These are phyloP conservation scores for Aspergillus latus DNA, from an alignment of 2,329 filamentous ascomycete genomes.

Conservation along the genomic window DNA sequence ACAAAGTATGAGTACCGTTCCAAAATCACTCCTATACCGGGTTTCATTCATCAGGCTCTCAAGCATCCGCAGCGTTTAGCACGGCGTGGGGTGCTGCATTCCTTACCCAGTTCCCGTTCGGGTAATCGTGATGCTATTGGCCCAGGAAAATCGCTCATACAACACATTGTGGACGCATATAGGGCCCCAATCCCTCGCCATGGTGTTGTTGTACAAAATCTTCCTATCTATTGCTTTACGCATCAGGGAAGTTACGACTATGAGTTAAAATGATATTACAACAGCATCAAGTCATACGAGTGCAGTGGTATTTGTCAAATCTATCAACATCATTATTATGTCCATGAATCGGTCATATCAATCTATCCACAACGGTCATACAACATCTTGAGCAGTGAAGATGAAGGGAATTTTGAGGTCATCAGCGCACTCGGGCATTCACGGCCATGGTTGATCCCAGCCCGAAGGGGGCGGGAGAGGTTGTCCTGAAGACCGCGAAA, in stretches of 20 bases:
- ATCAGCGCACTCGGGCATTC: background rate
- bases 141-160: conserved; percentile 10
- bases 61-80: background rate
- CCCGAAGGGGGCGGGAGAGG: background rate
- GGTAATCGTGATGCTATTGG: conserved; percentile 7
- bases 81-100: background rate
- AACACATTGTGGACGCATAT: background rate
- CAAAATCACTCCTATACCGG: no score
- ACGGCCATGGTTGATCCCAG: background rate
- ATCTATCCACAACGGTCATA: conserved; percentile 9
- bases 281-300: conserved; percentile 6
- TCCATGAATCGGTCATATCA: conserved; percentile 7
- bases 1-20: no score
- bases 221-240: no score
- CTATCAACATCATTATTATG: conserved; percentile 17
- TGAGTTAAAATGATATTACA: background rate
- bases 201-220: background rate
- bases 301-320: conserved; percentile 11
- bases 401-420: background rate
- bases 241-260: background rate
- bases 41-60: background rate
- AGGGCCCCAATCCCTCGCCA: background rate
- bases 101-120: background rate
- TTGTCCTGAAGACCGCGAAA: background rate
- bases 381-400: background rate